A percentile compares a stretch with the other conserved stretches of the same genome.
Conservation (phyloP, 306 rosid species). For the Cotoneaster glaucophyllus region DNA sequence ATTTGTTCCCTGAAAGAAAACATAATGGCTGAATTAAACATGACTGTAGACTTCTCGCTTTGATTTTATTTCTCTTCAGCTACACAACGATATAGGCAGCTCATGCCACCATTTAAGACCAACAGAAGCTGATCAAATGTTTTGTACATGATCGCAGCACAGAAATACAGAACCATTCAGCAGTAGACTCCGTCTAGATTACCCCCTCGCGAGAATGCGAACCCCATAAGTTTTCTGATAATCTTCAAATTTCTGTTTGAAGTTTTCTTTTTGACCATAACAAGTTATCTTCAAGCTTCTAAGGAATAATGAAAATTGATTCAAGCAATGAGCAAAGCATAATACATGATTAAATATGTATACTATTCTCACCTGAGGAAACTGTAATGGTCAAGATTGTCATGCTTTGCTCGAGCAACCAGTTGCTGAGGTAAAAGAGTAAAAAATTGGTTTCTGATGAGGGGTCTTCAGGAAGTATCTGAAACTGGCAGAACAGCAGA, state of each 20-base stretch:
- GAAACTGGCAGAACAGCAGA: conserved; percentile 79
- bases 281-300: neutral
- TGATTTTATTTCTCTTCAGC: neutral
- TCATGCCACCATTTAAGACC: neutral
- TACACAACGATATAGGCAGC: neutral
- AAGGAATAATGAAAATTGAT: neutral
- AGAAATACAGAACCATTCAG: neutral
- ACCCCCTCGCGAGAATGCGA: neutral
- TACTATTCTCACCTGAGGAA: conserved; percentile 51
- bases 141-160: neutral
- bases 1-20: conserved; percentile 73
- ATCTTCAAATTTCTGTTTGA: neutral
- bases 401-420: conserved; percentile 46
- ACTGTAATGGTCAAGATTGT: conserved; percentile 25
- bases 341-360: neutral
- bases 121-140: neutral
- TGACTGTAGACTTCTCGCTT: neutral
- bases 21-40: neutral
- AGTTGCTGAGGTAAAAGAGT: conserved; percentile 46
- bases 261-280: neutral
- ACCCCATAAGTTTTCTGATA: neutral
- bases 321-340: neutral
- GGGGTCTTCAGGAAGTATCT: conserved; percentile 74
- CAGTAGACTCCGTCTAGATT: neutral
- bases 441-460: conserved; percentile 37